Evolutionary conservation across 805 yeast genomes (phyloP), one percentile per base, ranked within the genome.

Genomic region (Candida loeiensis): DNA sequence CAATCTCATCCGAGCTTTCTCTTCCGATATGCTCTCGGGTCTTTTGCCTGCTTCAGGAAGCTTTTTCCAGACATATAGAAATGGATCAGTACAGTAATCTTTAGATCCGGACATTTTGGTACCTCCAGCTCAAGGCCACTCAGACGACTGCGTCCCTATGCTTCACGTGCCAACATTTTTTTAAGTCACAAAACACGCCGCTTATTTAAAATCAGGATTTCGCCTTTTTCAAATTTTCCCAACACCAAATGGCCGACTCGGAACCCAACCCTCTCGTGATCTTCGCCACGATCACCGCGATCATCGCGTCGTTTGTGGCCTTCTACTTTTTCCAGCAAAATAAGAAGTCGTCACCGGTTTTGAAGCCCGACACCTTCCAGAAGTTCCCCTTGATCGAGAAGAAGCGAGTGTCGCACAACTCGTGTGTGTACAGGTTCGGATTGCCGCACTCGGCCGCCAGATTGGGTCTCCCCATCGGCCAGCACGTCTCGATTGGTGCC

Each of bases 391-490:
- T 90, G 56, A 76, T 83, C 51, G 78, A 80, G 58, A 89, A 86
- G 66, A 80, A 83, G 18, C 73, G 80, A 29, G 70, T 91, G 17
- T 74, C 85, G 29, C 91, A 85, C 61, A 88, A 90, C 64, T 76
- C 95, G 19, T 85, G 90, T 33, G 64, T 88, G 44, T 86, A 87
- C 67, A 77, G 90, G 56, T 88, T 91, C 57, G 86, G 82, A 9
- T 75, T 91, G 51, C 96, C 96, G 39, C 73, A 76, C 47, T 73
- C 81, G 26, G 73, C 77, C 38, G 89, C 85, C 58, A 71, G 79
- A 34, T 74, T 91, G 46, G 96, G 96, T 7, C 74, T 91, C 48
- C 96, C 96, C 41, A 82, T 87, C 55, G 98, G 98, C 39, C 97
- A 91, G 68, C 97, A 91, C 61, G 82, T 91, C 57, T 77, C 88